Base-by-base conservation (phyloP, 2,329 filamentous ascomycete species). In the Diaporthe sp. region DNA sequence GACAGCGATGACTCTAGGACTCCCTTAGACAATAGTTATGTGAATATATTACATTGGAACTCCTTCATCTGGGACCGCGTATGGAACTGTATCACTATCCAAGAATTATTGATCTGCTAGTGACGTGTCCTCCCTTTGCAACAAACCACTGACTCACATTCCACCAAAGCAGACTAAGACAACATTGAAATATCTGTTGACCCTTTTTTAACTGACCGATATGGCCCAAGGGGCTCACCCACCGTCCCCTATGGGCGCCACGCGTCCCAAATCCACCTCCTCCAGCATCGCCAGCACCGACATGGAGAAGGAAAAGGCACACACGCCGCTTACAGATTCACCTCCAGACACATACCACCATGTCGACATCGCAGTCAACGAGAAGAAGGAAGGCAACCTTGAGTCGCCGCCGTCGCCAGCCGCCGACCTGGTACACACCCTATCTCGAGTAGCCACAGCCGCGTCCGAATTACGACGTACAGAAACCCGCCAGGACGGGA, bases 401-500 rank as follows among this genome's bases (percentile, higher is more conserved):
- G 7, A 58, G 17, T 19, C 32, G 19, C 27, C 32, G 19, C 37
- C 27, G 4, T 22, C 13, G 9, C 30, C 30, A 5, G 55, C 69
- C 13, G 12, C 19, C 4, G 69, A 71, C 17, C 55, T 50, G 22
- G 39, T 47, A 4, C 69, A 71, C 39, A 50, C 53, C 15, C 1
- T 71, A 15, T 47, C 53, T 3, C 51, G 47, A n/a, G 39, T 59
- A 13, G 55, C 53, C 37, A 47, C 69, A 10, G 69, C 69, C 1
- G 39, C 69, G 8, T 59, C 37, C 15, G 53, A 42, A 1, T 25
- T 71, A 5, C 39, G 76, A 22, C 78, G 74, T 32, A 77, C 77
- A 10, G 73, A 77, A 32, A 84, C 83, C 6, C 79, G 83, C 65
- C 82, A 84, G 63, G 83, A 85, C 76, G 83, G 84, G 39, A 73